Base-by-base conservation (phyloP, 1,139 yeast genomes). In the Protomyces inouyei region DNA sequence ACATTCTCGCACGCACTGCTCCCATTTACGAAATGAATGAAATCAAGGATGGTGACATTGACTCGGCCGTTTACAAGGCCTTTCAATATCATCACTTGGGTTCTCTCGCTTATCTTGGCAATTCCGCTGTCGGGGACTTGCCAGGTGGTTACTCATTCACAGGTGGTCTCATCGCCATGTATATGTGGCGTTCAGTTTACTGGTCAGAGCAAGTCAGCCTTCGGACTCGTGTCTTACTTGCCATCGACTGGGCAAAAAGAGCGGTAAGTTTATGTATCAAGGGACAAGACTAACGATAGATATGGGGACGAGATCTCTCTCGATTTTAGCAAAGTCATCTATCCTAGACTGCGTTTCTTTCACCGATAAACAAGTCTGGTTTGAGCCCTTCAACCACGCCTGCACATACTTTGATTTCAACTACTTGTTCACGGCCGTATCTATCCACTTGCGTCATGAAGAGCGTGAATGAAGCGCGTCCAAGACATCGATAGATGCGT, bases 111-210 rank as follows among this genome's bases (percentile, higher is more conserved):
- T 84, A 84, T 68, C 77, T 84, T 64, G 86, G 87, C 67, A 84
- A 84, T 70, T 83, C 85, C 40, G 88, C 88, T 0, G 87, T 83
- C 37, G 83, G 84, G 71, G 87, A 84, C 71, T 73, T 83, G 65
- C 81, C 83, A 54, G 85, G 85, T n/a, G 77, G 76, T 48, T 78
- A 81, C 68, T 78, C 82, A 37, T 78, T 83, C 67, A 79, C 79
- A 55, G 86, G 87, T 66, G 88, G 87, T 1, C 72, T 84, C 54
- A 73, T 83, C 51, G 87, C 87, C 45, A 82, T 84, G 85, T 84
- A 84, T 72, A 73, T 84, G 64, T 84, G 88, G 88, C 80, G 88
- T 74, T 80, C 85, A 52, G 85, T 83, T 36, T 84, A 84, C 73
- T 84, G 84, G 74, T 82, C 86, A 36, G 85, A 84, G 72, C 80